A percentile compares a stretch with the other conserved stretches of the same genome.
These are phyloP conservation scores for Russula sp. DNA, from an alignment of 768 basidiomycete genomes.

Conservation along the genomic window DNA sequence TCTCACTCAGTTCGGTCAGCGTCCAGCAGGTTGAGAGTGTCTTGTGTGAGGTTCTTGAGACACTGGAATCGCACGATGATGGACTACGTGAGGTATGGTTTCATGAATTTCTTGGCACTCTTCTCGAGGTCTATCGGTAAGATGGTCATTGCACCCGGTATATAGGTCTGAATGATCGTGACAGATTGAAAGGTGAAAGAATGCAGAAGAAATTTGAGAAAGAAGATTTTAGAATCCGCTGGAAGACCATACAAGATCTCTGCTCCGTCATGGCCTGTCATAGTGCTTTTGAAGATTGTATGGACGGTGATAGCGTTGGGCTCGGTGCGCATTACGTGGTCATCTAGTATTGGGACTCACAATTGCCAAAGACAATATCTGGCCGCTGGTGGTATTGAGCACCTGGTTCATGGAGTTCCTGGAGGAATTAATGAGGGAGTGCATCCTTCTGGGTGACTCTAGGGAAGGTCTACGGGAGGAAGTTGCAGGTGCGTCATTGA, in stretches of 20 bases:
- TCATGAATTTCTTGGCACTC: conserved; percentile 48
- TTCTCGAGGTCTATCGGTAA: conserved; percentile 36
- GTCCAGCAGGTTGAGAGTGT: conserved; percentile 41
- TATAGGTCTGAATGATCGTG: neutral
- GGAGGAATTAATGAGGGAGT: conserved; percentile 56
- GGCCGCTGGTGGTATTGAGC: conserved; percentile 62
- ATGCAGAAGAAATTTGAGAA: conserved; percentile 34
- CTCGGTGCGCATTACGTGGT: conserved; percentile 40
- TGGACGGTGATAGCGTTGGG: conserved; percentile 55
- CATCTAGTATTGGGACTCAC: neutral
- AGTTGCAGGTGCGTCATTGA: conserved; percentile 2
- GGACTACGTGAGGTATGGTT: conserved; percentile 39
- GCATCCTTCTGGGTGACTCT: conserved; percentile 34
- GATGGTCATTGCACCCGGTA: conserved; percentile 6
- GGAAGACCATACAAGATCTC: conserved; percentile 60
- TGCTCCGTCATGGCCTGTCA: conserved; percentile 56
- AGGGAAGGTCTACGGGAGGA: conserved; percentile 9
- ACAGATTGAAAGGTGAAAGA: conserved; percentile 33
- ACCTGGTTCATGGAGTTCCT: conserved; percentile 57
- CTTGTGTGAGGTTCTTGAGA: conserved; percentile 41
- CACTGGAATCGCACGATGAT: conserved; percentile 42
- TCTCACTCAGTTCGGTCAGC: conserved; percentile 41
- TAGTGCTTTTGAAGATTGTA: conserved; percentile 61
- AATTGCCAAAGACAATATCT: conserved; percentile 50
- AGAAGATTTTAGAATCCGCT: conserved; percentile 41